Evolutionary conservation across 176 grass and related monocot genomes (phyloP).

Genomic region (Canna indica): DNA sequence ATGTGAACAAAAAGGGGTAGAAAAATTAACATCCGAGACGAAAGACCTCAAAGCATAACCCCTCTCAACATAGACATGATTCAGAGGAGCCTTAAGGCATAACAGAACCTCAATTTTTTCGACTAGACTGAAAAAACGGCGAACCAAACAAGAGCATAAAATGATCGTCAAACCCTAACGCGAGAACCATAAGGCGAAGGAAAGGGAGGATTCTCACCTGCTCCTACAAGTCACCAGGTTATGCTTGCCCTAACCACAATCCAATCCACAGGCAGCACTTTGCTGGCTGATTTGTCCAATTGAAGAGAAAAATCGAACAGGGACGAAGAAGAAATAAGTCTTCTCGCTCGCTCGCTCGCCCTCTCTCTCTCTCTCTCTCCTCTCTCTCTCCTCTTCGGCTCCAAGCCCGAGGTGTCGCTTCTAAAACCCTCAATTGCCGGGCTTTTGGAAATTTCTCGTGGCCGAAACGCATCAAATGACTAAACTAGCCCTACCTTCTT

Average conservation of each 20-base stretch:
- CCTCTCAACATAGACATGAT: neutral
- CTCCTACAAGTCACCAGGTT: neutral
- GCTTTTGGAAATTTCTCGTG: neutral
- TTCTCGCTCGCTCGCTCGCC: neutral
- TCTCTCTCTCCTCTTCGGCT: neutral
- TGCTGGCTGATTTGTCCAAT: neutral
- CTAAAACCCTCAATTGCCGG: constrained; percentile 22
- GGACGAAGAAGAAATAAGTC: neutral
- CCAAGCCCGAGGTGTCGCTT: constrained; percentile 8
- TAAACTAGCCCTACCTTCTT: neutral
- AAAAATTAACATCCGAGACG: neutral
- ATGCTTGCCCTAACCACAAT: neutral
- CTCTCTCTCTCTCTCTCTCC: constrained; percentile 6
- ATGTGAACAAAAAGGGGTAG: neutral
- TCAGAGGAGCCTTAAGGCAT: no score
- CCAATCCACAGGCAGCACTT: neutral
- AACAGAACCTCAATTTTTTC: neutral
- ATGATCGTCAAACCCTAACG: neutral
- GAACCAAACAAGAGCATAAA: neutral
- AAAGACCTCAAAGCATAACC: neutral
- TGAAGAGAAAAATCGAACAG: neutral
- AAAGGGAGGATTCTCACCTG: neutral
- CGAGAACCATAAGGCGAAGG: neutral
- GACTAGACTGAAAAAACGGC: neutral
- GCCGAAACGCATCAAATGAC: neutral